These are phyloP conservation scores for Metschnikowia picachoensis DNA, from an alignment of 805 yeast genomes.

Conservation along the genomic window DNA sequence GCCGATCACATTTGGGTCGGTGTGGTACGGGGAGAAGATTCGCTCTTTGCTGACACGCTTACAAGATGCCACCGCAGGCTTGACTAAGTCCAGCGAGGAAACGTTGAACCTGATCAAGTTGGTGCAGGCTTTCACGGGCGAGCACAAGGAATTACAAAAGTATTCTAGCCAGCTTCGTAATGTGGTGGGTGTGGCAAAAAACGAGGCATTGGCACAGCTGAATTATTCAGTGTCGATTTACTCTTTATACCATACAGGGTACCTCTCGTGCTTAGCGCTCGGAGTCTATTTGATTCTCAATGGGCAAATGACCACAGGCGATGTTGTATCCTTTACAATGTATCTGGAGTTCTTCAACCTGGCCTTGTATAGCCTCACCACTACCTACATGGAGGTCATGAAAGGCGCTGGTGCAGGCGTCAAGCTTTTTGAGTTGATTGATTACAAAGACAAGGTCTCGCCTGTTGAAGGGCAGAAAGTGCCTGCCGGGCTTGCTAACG, in stretches of 20 bases:
- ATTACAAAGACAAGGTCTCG: constrained; percentile 33
- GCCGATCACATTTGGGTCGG: constrained; percentile 43
- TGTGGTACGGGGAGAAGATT: constrained; percentile 44
- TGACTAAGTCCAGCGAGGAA: constrained; percentile 43
- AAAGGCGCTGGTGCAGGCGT: constrained; percentile 47
- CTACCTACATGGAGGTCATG: constrained; percentile 44
- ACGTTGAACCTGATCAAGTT: constrained; percentile 40
- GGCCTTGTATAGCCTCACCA: constrained; percentile 43
- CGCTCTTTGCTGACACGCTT: constrained; percentile 37
- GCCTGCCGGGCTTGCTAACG: constrained; percentile 22
- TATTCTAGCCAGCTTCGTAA: constrained; percentile 37
- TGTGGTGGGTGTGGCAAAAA: constrained; percentile 39
- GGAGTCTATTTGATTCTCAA: constrained; percentile 41
- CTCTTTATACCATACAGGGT: constrained; percentile 40
- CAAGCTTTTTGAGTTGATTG: constrained; percentile 40
- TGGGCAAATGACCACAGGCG: constrained; percentile 46
- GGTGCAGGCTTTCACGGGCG: constrained; percentile 43
- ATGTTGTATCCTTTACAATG: constrained; percentile 45
- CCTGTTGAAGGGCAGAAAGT: constrained; percentile 33
- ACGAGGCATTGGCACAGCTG: constrained; percentile 44
- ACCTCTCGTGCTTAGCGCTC: constrained; percentile 39
- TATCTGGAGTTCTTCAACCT: constrained; percentile 42
- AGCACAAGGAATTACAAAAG: constrained; percentile 37
- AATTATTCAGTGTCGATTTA: constrained; percentile 43
- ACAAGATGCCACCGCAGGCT: constrained; percentile 43